Conservation (phyloP, 1,284 basidiomycete genomes). For the Trametes versicolor region DNA sequence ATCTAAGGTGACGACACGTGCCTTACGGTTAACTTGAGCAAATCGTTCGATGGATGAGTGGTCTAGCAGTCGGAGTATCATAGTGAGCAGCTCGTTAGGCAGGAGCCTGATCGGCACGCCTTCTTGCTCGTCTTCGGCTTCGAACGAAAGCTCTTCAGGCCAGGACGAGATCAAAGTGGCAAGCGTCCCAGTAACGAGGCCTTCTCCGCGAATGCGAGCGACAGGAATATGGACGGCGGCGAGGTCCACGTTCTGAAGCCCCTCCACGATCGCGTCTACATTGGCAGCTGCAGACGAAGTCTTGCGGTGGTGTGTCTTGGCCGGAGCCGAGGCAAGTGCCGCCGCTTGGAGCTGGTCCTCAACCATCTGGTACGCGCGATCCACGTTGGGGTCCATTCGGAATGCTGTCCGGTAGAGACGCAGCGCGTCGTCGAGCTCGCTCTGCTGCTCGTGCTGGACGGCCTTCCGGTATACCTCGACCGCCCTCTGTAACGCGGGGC, state of each 20-base stretch:
- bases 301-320: conserved; percentile 28
- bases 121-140: conserved; percentile 72
- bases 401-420: conserved; percentile 83
- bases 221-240: conserved; percentile 27
- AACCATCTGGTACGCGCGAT: conserved; percentile 65
- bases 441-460: conserved; percentile 75
- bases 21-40: conserved; percentile 74
- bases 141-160: conserved; percentile 63
- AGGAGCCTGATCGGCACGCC: conserved; percentile 65
- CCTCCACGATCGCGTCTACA: conserved; percentile 27
- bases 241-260: conserved; percentile 26
- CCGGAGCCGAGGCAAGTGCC: conserved; percentile 29
- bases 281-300: conserved; percentile 8
- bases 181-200: conserved; percentile 50
- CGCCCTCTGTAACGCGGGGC: conserved; percentile 56
- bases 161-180: conserved; percentile 59
- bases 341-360: conserved; percentile 49
- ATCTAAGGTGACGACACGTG: conserved; percentile 75
- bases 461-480: conserved; percentile 76
- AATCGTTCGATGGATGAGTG: conserved; percentile 80
- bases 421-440: conserved; percentile 80
- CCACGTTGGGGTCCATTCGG: conserved; percentile 75
- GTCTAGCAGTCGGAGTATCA: conserved; percentile 72
- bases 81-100: conserved; percentile 81
- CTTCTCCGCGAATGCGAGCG: conserved; percentile 34